Base-by-base conservation (phyloP, 192 early-diverging fungal species). In the Phycomyces blakesleeanus region DNA sequence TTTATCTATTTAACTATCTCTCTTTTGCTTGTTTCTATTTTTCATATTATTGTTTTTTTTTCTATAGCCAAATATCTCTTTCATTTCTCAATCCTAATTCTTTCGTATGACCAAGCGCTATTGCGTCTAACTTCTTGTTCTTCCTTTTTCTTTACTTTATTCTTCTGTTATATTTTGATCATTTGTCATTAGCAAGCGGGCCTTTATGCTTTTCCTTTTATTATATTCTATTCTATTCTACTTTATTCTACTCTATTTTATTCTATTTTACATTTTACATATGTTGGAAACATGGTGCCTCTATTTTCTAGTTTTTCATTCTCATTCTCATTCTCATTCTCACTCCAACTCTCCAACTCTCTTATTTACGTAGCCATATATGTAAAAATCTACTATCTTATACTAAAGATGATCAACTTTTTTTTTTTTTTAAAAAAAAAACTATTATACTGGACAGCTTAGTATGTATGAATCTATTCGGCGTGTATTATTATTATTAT, bases 381-480 rank as follows among this genome's bases (percentile, higher is more conserved):
- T 47, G 44, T 47, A 47, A 47, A n/a, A 47, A 47, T 47, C 44
- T 47, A 47, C 11, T 18, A 47, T 47, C 44, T 47, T 47, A n/a
- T n/a, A 18, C 18, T n/a, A n/a, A 47, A 47, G 44, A 47, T 18
- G 44, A 47, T 47, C 18, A 47, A 34, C 29, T 34, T 34, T 5
- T 5, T 5, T 2, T 34, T 7, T 34, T 7, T 34, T 34, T n/a
- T n/a, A n/a, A n/a, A n/a, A n/a, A n/a, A n/a, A n/a, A 34, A 34
- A 5, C 29, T 34, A 34, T 34, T 7, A 2, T 34, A 34, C 29
- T 34, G 29, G 29, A 34, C 29, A 34, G 29, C 29, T 34, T 34
- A 34, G 29, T 7, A 34, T 34, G 2, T 34, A 34, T 34, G 29
- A 34, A 34, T 34, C 29, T 34, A 34, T 34, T 34, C 29, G 7